These are phyloP conservation scores for Arthroderma sp. DNA, from an alignment of 2,329 filamentous ascomycete genomes.

Conservation along the genomic window DNA sequence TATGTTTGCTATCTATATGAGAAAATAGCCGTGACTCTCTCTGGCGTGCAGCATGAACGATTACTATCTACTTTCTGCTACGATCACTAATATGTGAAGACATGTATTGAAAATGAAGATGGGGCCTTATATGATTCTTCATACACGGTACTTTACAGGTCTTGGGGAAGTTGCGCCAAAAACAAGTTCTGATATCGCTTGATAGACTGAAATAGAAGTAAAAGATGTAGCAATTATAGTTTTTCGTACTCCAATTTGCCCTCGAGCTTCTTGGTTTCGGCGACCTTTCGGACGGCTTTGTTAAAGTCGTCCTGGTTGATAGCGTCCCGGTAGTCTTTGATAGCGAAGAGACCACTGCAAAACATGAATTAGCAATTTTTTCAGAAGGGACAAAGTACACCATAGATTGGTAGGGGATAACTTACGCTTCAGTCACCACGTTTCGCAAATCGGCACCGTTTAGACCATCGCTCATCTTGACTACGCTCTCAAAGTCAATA, in stretches of 20 bases:
- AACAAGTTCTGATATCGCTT: too few species aligned
- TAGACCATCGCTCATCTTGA: conserved; percentile 98
- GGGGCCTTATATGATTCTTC: too few species aligned
- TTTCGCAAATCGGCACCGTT: conserved; percentile 97
- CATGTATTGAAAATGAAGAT: too few species aligned
- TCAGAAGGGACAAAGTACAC: conserved; percentile 3
- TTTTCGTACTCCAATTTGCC: conserved; percentile 98
- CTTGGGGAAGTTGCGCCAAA: too few species aligned
- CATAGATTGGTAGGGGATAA: conserved; percentile 16
- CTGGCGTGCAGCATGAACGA: too few species aligned
- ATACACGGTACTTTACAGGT: too few species aligned
- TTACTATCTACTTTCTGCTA: too few species aligned
- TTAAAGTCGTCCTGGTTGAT: conserved; percentile 99
- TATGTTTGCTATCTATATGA: too few species aligned
- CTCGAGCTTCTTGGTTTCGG: conserved; percentile 94
- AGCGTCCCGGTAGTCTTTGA: conserved; percentile 93
- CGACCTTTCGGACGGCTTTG: conserved; percentile 95
- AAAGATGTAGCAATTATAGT: conserved; percentile 42
- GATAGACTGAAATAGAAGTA: too few species aligned
- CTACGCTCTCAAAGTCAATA: conserved; percentile 96
- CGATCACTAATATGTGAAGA: too few species aligned
- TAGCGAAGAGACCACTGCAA: conserved; percentile 79
- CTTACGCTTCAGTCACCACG: conserved; percentile 95
- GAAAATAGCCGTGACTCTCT: too few species aligned
- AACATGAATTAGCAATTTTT: neutral